Evolutionary conservation across 2,329 filamentous ascomycete species (phyloP), one percentile per base, ranked within the genome.

Genomic region (Pseudocercospora cruenta): DNA sequence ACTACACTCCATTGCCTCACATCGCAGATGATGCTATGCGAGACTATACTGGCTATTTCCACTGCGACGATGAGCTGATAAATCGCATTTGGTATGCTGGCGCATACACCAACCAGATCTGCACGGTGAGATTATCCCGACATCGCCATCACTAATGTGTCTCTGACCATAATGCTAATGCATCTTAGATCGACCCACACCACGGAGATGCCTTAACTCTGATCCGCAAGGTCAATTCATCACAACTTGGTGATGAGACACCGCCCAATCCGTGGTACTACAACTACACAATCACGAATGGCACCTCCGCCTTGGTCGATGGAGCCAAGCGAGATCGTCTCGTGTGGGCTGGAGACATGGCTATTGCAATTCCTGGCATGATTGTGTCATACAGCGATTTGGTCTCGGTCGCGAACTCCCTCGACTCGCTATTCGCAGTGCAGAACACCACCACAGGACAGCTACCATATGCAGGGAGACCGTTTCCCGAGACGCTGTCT

Each of bases 331-430:
- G 87, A 33, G 87, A 88, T 70, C 81, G 85, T 8, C 78, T 86
- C 19, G 83, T 89, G 2, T 89, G 86, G 86, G 83, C 87, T 10
- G 87, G 87, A 1, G 87, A 90, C 71, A 86, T 89, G 80, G 82
- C 82, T 4, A 85, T 84, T 59, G 82, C 82, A 1, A 81, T 84
- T 0, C 82, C 81, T 1, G 77, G 78, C 4, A 76, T 79, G 0
- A 85, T 85, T 66, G 83, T 83, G 0, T 81, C 82, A 0, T 74
- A 84, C 6, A 85, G 85, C 60, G 78, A 67, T 74, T 76, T 49
- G 72, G 78, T 71, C 72, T 77, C 59, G 69, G 78, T 43, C 73
- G 78, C 28, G 69, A 79, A 58, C 43, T 70, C 73, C 4, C 66
- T 77, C 9, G 70, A 77, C 57, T 73, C 71, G 9, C 70, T 77